These are phyloP conservation scores for Nissolia schottii DNA, from an alignment of 306 rosid species.

Conservation along the genomic window DNA sequence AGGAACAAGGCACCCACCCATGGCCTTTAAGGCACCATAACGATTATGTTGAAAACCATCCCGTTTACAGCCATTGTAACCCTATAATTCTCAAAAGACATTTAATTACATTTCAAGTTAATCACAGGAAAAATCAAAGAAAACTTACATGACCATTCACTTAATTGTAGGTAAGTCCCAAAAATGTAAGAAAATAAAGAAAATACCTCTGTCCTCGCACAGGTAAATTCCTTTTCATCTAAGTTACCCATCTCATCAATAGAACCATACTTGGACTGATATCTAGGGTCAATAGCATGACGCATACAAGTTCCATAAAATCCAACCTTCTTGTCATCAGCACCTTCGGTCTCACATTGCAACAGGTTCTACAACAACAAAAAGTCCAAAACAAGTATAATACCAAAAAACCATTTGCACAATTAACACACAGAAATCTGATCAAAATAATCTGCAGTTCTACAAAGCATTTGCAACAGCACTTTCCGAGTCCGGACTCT, in stretches of 20 bases:
- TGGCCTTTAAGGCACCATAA: slow-evolving; percentile 25
- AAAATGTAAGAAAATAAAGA: background rate
- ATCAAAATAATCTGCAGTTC: slow-evolving; percentile 4
- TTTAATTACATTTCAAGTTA: background rate
- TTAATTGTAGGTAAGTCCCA: background rate
- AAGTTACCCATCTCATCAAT: slow-evolving; percentile 23
- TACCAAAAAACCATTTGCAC: background rate
- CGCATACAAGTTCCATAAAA: slow-evolving; percentile 59
- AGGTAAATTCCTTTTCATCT: slow-evolving; percentile 38
- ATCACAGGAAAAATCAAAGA: background rate
- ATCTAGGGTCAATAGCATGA: slow-evolving; percentile 44
- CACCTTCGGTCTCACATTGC: slow-evolving; percentile 65
- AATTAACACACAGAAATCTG: background rate
- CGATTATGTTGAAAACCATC: slow-evolving; percentile 44
- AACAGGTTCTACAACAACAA: slow-evolving; percentile 46
- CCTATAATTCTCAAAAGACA: slow-evolving; percentile 35
- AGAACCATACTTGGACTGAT: slow-evolving; percentile 25
- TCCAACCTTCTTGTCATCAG: slow-evolving; percentile 47
- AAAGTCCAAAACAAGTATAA: background rate
- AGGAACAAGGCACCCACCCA: slow-evolving; percentile 52
- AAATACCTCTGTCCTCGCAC: slow-evolving; percentile 61
- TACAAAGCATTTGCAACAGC: background rate
- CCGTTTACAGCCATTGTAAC: slow-evolving; percentile 56
- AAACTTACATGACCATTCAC: background rate
- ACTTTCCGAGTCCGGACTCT: background rate